Conservation (phyloP, 2,329 filamentous ascomycete genomes). For the Stemphylium beticola region DNA sequence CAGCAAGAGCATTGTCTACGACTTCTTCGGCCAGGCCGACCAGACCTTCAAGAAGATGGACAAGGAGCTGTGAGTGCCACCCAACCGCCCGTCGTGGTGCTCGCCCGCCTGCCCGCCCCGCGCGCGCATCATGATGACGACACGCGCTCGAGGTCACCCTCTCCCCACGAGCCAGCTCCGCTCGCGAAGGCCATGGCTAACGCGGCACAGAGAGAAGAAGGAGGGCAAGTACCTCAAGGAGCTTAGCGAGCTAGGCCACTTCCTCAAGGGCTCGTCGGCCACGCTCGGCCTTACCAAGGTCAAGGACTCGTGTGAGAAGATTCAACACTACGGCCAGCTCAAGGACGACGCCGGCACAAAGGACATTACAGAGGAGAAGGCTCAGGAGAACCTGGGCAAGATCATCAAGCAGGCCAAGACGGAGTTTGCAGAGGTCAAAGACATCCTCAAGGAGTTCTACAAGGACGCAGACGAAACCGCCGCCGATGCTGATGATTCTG, state of each 20-base stretch:
- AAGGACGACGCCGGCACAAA: slow-evolving; percentile 78
- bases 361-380: slow-evolving; percentile 69
- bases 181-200: slow-evolving; percentile 13
- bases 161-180: not conserved
- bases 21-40: slow-evolving; percentile 91
- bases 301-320: slow-evolving; percentile 92
- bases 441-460: slow-evolving; percentile 74
- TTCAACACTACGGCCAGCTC: slow-evolving; percentile 86
- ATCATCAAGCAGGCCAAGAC: slow-evolving; percentile 74
- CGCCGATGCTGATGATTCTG: not conserved
- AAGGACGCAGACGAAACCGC: slow-evolving; percentile 49
- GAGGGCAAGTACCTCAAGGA: slow-evolving; percentile 64
- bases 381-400: slow-evolving; percentile 71
- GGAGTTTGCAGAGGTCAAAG: slow-evolving; percentile 78
- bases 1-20: slow-evolving; percentile 84
- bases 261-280: slow-evolving; percentile 95
- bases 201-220: slow-evolving; percentile 62
- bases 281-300: slow-evolving; percentile 91
- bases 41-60: slow-evolving; percentile 88
- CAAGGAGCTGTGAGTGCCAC: slow-evolving; percentile 72
- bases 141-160: not conserved
- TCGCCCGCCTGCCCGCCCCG: not conserved
- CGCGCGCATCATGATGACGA: slow-evolving; percentile 1
- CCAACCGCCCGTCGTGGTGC: not conserved
- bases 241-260: slow-evolving; percentile 87